These are phyloP conservation scores for Aspergillus baeticus DNA, from an alignment of 495 filamentous ascomycete genomes.

Conservation along the genomic window DNA sequence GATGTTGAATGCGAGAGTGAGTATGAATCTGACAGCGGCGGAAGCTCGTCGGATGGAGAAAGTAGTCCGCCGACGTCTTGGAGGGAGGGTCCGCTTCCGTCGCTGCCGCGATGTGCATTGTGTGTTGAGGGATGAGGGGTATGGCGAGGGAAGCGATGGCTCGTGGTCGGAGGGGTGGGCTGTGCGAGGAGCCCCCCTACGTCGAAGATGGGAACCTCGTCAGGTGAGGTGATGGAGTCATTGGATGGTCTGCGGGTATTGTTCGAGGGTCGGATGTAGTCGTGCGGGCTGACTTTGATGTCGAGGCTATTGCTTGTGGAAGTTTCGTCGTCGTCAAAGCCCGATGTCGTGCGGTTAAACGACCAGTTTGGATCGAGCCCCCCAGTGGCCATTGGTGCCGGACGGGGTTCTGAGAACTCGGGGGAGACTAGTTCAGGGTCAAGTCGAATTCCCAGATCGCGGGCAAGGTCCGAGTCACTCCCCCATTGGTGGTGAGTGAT, in stretches of 20 bases:
- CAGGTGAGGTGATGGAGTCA: neutral
- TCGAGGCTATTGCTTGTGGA: constrained; percentile 36
- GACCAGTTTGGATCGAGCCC: constrained; percentile 33
- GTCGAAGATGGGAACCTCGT: constrained; percentile 62
- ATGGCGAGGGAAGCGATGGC: constrained; percentile 11
- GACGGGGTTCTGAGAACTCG: constrained; percentile 31
- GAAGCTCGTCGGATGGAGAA: constrained; percentile 24
- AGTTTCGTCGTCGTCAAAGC: constrained; percentile 25
- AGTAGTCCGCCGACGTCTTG: constrained; percentile 60
- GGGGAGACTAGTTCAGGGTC: constrained; percentile 55
- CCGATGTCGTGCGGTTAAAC: constrained; percentile 22
- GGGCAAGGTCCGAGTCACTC: constrained; percentile 76
- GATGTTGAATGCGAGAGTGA: constrained; percentile 31
- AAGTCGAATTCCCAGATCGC: constrained; percentile 66
- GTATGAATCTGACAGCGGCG: constrained; percentile 19
- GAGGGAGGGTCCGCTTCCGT: constrained; percentile 52
- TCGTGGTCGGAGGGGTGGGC: constrained; percentile 15
- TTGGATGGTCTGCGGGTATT: constrained; percentile 19
- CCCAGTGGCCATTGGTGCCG: constrained; percentile 35
- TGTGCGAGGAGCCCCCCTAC: constrained; percentile 62
- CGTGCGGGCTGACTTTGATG: constrained; percentile 34
- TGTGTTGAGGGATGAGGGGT: neutral
- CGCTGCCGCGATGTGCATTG: constrained; percentile 20
- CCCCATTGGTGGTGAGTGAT: constrained; percentile 69
- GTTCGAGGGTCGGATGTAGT: constrained; percentile 35